Base-by-base conservation (phyloP, 2,329 filamentous ascomycete species). In the Lachnellula suecica region DNA sequence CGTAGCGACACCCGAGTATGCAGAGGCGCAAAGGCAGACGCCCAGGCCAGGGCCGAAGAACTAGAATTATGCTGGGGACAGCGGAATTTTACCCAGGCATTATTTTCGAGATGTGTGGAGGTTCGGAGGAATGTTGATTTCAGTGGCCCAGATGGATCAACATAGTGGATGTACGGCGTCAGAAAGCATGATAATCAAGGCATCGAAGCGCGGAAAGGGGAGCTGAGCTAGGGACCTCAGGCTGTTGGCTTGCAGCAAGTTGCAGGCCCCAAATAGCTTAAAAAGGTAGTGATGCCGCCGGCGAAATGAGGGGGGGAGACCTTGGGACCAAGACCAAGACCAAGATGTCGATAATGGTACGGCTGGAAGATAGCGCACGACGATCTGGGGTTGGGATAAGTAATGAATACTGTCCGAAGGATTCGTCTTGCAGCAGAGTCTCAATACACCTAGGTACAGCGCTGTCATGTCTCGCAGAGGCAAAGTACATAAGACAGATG, bases 61-160 rank as follows among this genome's bases (percentile, higher is more conserved):
- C 49, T 51, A 41, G 41, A 31, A 45, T 24, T 34, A 20, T 20
- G 20, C 22, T 41, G 35, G 37, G 49, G 13, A 17, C 49, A 40
- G 31, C 31, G 25, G 22, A 2, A 9, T 3, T 13, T 49, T 47
- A 20, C 34, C 35, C 45, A 47, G 41, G 47, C 42, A 44, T 29
- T 38, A 46, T 45, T 53, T 35, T 44, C 44, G 38, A 52, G 35
- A 47, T 23, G 44, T 29, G 38, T 2, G 34, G 38, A 51, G 45
- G 37, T 37, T 51, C 51, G 44, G 43, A 59, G 59, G 53, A 60
- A 56, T 61, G 59, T 44, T 59, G 50, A 61, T 61, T 56, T 61
- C 49, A 52, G 22, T 25, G 40, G 43, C 47, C 43, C 34, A 23
- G 31, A 29, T 47, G 24, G 35, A 29, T 24, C n/a, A 11, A 34